Base-by-base conservation (phyloP, 208 protist genomes). In the Leishmania gerbilli region DNA sequence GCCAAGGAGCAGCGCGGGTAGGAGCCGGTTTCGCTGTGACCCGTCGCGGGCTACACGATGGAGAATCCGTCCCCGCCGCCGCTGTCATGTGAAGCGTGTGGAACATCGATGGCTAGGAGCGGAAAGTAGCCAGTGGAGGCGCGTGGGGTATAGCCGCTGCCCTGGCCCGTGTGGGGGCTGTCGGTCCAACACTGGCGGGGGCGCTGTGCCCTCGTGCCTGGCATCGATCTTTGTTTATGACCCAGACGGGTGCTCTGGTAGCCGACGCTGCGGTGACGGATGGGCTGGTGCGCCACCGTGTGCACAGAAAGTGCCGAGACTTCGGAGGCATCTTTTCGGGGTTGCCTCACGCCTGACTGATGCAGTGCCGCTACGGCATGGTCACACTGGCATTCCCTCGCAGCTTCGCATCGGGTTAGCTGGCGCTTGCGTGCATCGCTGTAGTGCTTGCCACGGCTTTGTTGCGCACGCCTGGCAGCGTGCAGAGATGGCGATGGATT, bases 101-200 rank as follows among this genome's bases (percentile, higher is more conserved):
- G 49, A 4, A 51, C 51, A 13, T 62, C 31, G n/a, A 62, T 42
- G 19, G 53, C n/a, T 11, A 60, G 34, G 37, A 58, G 15, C 34
- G 72, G 72, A 76, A 76, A 45, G 72, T 40, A 56, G 37, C 51
- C 72, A 45, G 31, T n/a, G 51, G 47, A 49, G 47, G 72, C 72
- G 37, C n/a, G 47, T 21, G n/a, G 19, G 8, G 72, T 6, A 51
- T 8, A 31, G 53, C 31, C 24, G 31, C 34, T 45, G 31, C 17
- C 34, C 53, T 62, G 47, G 9, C 72, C 72, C 8, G 47, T 76
- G 51, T 34, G 49, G 7, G 53, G 72, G 72, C 51, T 62, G 47
- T 76, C 72, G 51, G 47, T 76, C 72, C 72, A 76, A 17, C 72
- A 64, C 72, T 56, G 49, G 72, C 51, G 72, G 72, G n/a, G 72